Conservation (phyloP, 345 rosid genomes). For the Pistacia atlantica region DNA sequence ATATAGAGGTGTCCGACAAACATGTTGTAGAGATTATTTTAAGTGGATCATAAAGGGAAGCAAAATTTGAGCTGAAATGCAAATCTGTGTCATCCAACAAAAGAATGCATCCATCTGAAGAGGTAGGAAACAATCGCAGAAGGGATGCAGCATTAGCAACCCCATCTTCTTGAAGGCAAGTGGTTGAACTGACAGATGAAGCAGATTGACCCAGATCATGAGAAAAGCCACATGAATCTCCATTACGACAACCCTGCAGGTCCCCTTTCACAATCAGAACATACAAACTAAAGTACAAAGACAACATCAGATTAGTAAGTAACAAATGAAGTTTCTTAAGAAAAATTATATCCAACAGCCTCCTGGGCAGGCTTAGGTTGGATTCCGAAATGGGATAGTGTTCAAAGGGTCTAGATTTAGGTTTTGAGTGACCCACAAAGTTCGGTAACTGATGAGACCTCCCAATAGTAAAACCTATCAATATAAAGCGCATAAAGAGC, state of each 20-base stretch:
- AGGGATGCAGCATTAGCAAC: constrained; percentile 45
- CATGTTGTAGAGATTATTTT: constrained; percentile 63
- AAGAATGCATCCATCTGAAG: constrained; percentile 58
- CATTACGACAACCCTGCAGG: constrained; percentile 88
- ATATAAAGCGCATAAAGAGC: too few relatives aligned
- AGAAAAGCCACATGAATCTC: constrained; percentile 64
- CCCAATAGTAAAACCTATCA: too few relatives aligned
- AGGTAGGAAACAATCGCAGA: constrained; percentile 49
- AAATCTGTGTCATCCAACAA: constrained; percentile 68
- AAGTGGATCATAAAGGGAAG: constrained; percentile 48
- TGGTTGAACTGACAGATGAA: constrained; percentile 26
- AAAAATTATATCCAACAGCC: not conserved
- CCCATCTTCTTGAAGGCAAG: constrained; percentile 62
- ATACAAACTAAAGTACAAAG: constrained; percentile 3
- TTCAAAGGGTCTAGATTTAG: constrained; percentile 6
- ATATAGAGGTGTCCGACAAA: constrained; percentile 45
- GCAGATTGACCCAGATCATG: constrained; percentile 47
- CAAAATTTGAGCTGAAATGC: constrained; percentile 64
- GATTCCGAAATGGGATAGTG: not conserved
- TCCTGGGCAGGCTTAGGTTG: not conserved
- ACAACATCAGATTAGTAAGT: not conserved
- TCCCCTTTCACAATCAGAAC: constrained; percentile 20
- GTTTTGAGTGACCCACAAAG: not conserved
- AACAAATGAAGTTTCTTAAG: not conserved
- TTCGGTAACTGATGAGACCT: not conserved